Evolutionary conservation across 345 rosid species (phyloP).

Genomic region (Aegle marmelos): DNA sequence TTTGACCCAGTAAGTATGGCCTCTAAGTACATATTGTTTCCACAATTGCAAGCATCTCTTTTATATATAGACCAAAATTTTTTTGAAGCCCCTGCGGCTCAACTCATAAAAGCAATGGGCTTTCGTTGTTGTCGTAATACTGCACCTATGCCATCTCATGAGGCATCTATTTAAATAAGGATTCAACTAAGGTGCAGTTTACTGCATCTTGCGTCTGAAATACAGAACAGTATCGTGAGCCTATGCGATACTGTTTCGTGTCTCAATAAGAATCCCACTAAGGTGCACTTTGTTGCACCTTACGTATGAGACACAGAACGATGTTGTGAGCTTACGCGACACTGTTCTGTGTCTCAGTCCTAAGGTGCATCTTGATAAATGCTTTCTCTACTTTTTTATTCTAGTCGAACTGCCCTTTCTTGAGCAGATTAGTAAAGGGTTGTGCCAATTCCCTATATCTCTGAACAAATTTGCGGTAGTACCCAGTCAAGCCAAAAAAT

Average conservation of each 20-base stretch:
- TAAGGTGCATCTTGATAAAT: not conserved
- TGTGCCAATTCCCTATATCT: not conserved
- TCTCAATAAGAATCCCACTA: too few species aligned
- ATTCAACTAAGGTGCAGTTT: too few species aligned
- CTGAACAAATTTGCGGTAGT: not conserved
- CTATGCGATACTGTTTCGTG: too few species aligned
- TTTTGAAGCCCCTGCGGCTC: not conserved
- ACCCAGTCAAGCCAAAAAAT: conserved; percentile 2
- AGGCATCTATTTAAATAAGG: not conserved
- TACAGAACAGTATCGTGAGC: too few species aligned
- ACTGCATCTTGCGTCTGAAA: too few species aligned
- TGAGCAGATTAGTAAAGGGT: not conserved
- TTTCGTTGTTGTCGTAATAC: not conserved
- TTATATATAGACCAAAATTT: not conserved
- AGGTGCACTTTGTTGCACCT: too few species aligned
- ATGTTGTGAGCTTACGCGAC: too few species aligned
- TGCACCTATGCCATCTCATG: not conserved
- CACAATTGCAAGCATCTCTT: not conserved
- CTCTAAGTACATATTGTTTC: not conserved
- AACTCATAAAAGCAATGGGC: not conserved
- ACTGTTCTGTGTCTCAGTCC: too few species aligned
- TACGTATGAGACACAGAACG: too few species aligned
- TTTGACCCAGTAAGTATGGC: not conserved
- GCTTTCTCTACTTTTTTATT: not conserved
- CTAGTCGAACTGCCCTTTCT: not conserved